Percentiles rank a stretch among this genome's conserved stretches.
phyloP scores from a whole-genome alignment of 1,284 basidiomycete genomes.

The Pyrrhoderma noxium region DNA sequence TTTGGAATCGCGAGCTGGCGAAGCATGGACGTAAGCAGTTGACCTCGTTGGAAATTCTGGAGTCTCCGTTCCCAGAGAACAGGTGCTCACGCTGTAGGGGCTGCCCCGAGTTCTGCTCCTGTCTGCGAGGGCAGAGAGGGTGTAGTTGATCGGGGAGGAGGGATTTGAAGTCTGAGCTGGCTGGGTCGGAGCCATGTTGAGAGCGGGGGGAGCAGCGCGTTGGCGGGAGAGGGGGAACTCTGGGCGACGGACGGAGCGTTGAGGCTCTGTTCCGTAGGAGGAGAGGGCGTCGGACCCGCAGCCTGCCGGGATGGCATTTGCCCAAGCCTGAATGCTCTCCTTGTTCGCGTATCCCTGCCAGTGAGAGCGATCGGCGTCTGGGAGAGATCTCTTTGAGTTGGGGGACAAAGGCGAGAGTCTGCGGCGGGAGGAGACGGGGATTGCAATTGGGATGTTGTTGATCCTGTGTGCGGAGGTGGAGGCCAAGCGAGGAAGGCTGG shows the following conservation, averaged over 20 bases:
- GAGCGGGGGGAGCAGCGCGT: slow-evolving; percentile 37
- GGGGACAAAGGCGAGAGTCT: not conserved
- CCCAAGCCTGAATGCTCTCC: slow-evolving; percentile 31
- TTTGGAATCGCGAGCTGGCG: too few species aligned
- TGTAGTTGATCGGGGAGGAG: slow-evolving; percentile 23
- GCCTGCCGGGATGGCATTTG: slow-evolving; percentile 19
- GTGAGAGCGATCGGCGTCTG: slow-evolving; percentile 2
- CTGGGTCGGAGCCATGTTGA: slow-evolving; percentile 35
- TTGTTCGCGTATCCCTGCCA: slow-evolving; percentile 22
- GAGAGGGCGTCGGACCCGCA: slow-evolving; percentile 24
- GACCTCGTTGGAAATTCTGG: slow-evolving; percentile 8
- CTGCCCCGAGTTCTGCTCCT: slow-evolving; percentile 5
- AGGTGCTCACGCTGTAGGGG: slow-evolving; percentile 1
- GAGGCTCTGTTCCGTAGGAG: slow-evolving; percentile 13
- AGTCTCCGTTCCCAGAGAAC: slow-evolving; percentile 19
- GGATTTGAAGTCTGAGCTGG: slow-evolving; percentile 25
- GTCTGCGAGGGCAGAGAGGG: slow-evolving; percentile 12
- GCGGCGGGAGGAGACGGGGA: slow-evolving; percentile 2
- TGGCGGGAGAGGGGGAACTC: slow-evolving; percentile 34
- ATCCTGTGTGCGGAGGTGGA: not conserved
- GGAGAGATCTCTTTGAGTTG: not conserved
- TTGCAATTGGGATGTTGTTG: too few species aligned
- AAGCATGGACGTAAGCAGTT: slow-evolving; percentile 22
- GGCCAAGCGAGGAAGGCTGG: not conserved
- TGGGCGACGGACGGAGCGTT: slow-evolving; percentile 28